These are phyloP conservation scores for Trapa incisa DNA, from an alignment of 345 rosid species.

Conservation along the genomic window DNA sequence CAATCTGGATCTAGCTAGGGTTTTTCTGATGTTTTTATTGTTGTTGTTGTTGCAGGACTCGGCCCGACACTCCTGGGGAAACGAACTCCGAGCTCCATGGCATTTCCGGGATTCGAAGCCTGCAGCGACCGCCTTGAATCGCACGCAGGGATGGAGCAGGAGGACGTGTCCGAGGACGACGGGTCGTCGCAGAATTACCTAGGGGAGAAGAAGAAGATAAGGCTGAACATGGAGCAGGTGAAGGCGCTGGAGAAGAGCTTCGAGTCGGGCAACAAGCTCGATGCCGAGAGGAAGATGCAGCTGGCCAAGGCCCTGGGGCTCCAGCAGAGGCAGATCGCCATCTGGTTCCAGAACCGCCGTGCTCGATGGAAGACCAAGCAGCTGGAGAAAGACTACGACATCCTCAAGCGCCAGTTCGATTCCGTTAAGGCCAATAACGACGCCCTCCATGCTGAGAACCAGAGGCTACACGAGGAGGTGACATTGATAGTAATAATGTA, in stretches of 20 bases:
- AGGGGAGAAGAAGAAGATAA: constrained; percentile 80
- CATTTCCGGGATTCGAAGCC: constrained; percentile 11
- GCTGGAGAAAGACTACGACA: constrained; percentile 78
- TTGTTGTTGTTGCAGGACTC: not conserved
- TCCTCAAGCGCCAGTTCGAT: constrained; percentile 64
- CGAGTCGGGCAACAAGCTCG: constrained; percentile 84
- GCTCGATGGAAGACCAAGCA: constrained; percentile 96
- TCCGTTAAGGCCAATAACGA: constrained; percentile 59
- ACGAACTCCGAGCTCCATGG: constrained; percentile 11
- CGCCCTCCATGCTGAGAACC: constrained; percentile 65
- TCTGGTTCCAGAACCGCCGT: constrained; percentile 91
- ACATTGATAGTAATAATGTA: not conserved
- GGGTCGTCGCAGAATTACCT: constrained; percentile 29
- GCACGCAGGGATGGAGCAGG: constrained; percentile 20
- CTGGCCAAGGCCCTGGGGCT: constrained; percentile 80
- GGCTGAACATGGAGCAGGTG: constrained; percentile 81
- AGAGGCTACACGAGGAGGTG: constrained; percentile 70
- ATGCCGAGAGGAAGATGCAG: constrained; percentile 89
- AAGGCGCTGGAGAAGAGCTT: constrained; percentile 84
- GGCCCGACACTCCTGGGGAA: constrained; percentile 13
- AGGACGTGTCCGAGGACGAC: constrained; percentile 68
- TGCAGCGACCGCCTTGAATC: not conserved
- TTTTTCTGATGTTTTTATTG: not conserved
- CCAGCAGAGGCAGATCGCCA: constrained; percentile 87
- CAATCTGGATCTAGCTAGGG: not conserved